A percentile compares a stretch with the other conserved stretches of the same genome.
These are phyloP conservation scores for Chlorella sp. DNA, from an alignment of 139 green algal genomes.

Conservation along the genomic window DNA sequence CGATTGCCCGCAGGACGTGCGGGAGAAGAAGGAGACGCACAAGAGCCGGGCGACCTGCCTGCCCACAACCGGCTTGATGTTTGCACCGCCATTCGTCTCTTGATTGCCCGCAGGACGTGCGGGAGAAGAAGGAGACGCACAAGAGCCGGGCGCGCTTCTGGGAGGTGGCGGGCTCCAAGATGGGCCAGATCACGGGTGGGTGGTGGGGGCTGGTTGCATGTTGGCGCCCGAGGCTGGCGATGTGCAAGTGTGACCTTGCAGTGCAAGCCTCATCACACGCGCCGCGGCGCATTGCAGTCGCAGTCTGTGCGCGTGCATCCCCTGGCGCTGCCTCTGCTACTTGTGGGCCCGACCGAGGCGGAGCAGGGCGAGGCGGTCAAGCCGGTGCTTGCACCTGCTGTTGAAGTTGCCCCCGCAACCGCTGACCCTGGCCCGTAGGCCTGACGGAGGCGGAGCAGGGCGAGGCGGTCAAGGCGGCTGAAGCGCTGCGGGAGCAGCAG, in stretches of 20 bases:
- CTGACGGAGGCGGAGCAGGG: conserved; percentile 84
- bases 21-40: no score
- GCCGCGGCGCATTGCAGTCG: no score
- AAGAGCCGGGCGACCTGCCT: no score
- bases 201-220: neutral
- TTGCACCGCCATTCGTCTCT: no score
- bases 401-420: neutral
- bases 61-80: no score
- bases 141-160: conserved; percentile 95
- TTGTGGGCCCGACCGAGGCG: conserved; percentile 81
- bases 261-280: no score
- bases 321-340: no score
- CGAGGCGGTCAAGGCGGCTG: conserved; percentile 61
- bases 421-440: conserved; percentile 47
- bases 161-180: conserved; percentile 96
- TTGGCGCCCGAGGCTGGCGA: no score
- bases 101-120: conserved; percentile 39
- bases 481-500: conserved; percentile 45
- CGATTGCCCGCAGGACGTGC: no score
- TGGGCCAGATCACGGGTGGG: conserved; percentile 87
- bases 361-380: conserved; percentile 75
- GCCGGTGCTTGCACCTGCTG: no score
- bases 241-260: no score
- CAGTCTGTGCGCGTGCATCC: no score
- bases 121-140: conserved; percentile 92